phyloP scores from a whole-genome alignment of 352 stramenopile species.

The Phytophthora parvispora region DNA sequence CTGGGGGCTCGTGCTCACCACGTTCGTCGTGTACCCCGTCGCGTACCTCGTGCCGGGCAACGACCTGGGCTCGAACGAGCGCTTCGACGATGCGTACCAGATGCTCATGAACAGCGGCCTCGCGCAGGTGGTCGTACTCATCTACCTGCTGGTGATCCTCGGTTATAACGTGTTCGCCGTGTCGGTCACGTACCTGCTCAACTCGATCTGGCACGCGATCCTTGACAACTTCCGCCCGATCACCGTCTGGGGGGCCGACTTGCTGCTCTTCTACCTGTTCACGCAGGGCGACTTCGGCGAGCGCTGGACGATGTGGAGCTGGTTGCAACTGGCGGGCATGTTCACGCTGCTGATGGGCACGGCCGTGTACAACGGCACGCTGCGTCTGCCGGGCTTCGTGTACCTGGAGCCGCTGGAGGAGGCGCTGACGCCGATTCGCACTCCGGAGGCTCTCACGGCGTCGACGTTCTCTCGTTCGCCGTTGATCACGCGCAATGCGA shows the following conservation, averaged over 20 bases:
- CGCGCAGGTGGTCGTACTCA: slow-evolving; percentile 70
- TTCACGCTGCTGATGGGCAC: slow-evolving; percentile 95
- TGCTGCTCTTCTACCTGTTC: slow-evolving; percentile 98
- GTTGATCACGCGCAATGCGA: slow-evolving; percentile 84
- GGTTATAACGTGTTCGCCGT: slow-evolving; percentile 98
- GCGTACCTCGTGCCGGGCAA: slow-evolving; percentile 92
- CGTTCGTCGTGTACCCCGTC: slow-evolving; percentile 96
- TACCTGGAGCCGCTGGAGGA: slow-evolving; percentile 83
- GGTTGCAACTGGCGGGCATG: slow-evolving; percentile 96
- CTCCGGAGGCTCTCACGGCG: slow-evolving; percentile 47
- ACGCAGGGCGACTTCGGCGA: slow-evolving; percentile 94
- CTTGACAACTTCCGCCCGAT: slow-evolving; percentile 98
- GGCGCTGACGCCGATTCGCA: slow-evolving; percentile 75
- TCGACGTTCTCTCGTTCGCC: slow-evolving; percentile 77
- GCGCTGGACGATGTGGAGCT: slow-evolving; percentile 95
- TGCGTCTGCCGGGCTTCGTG: slow-evolving; percentile 80
- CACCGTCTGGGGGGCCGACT: slow-evolving; percentile 96
- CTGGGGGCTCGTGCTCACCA: slow-evolving; percentile 96
- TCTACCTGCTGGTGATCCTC: slow-evolving; percentile 96
- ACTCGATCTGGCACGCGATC: slow-evolving; percentile 98
- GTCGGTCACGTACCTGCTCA: slow-evolving; percentile 97
- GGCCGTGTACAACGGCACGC: slow-evolving; percentile 97
- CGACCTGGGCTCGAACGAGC: slow-evolving; percentile 96
- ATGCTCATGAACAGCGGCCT: slow-evolving; percentile 79
- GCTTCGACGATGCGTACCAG: slow-evolving; percentile 82